Evolutionary conservation across 2,329 filamentous ascomycete genomes (phyloP).

Genomic region (Trichophyton verrucosum): DNA sequence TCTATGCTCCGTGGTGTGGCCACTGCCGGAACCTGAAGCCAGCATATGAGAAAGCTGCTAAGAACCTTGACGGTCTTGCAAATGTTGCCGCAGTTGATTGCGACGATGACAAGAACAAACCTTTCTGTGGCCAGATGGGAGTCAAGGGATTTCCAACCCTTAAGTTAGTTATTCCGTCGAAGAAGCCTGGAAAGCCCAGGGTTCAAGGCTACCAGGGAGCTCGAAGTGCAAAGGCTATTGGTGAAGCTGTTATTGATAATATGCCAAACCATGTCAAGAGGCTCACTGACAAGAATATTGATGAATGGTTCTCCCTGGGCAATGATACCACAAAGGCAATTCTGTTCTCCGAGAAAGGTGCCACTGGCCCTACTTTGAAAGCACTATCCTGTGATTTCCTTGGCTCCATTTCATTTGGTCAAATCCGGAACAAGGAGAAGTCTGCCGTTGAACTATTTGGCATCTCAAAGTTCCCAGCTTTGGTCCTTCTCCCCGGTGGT

Average conservation of each 20-base stretch:
- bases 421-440: constrained; percentile 71
- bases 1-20: constrained; percentile 96
- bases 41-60: constrained; percentile 86
- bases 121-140: constrained; percentile 70
- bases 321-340: constrained; percentile 70
- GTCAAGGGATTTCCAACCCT: constrained; percentile 91
- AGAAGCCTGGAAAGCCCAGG: constrained; percentile 64
- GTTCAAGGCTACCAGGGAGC: constrained; percentile 86
- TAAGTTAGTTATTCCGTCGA: constrained; percentile 79
- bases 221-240: constrained; percentile 72
- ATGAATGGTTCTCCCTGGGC: constrained; percentile 56
- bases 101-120: constrained; percentile 86
- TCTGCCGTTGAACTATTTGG: constrained; percentile 60
- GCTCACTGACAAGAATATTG: constrained; percentile 65
- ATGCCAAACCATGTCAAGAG: constrained; percentile 86
- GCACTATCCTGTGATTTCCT: constrained; percentile 85
- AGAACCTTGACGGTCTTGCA: constrained; percentile 76
- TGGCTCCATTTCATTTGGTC: constrained; percentile 63
- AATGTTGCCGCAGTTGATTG: constrained; percentile 93
- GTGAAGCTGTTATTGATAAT: constrained; percentile 69
- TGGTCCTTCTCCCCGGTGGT: constrained; percentile 65
- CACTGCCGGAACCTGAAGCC: constrained; percentile 95
- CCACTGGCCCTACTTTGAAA: constrained; percentile 68
- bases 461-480: constrained; percentile 62
- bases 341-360: constrained; percentile 86